Evolutionary conservation across 2,329 filamentous ascomycete species (phyloP).

Genomic region (Aaosphaeria pasadenensis): DNA sequence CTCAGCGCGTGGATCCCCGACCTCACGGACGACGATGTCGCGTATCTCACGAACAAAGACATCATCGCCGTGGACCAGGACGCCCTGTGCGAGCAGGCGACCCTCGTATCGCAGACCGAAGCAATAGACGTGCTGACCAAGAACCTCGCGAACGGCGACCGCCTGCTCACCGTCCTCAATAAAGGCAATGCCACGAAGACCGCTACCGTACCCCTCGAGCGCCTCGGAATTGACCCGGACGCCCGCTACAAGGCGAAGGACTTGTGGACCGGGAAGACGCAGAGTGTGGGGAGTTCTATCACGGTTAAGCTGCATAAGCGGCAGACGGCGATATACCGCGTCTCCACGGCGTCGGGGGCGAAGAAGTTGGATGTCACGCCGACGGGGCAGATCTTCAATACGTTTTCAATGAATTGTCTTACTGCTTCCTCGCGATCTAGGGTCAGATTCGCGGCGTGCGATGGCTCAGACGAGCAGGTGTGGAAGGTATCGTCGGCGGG

Average conservation of each 20-base stretch:
- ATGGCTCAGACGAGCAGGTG: conserved; percentile 41
- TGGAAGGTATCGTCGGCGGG: conserved; percentile 40
- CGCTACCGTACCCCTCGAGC: conserved; percentile 31
- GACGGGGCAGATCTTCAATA: conserved; percentile 52
- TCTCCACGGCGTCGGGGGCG: conserved; percentile 21
- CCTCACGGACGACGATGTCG: conserved; percentile 24
- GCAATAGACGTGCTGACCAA: conserved; percentile 48
- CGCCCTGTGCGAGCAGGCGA: conserved; percentile 43
- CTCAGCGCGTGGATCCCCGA: conserved; percentile 41
- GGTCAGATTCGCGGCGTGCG: conserved; percentile 37
- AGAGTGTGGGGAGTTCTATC: conserved; percentile 17
- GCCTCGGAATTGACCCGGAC: conserved; percentile 35
- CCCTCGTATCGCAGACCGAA: conserved; percentile 45
- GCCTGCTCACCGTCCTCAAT: conserved; percentile 49
- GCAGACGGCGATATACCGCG: conserved; percentile 44
- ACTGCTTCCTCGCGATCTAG: conserved; percentile 24
- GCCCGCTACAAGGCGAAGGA: conserved; percentile 38
- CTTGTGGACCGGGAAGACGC: conserved; percentile 42
- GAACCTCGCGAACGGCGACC: conserved; percentile 46
- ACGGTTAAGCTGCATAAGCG: conserved; percentile 34
- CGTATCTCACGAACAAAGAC: conserved; percentile 33
- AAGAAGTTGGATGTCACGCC: conserved; percentile 29
- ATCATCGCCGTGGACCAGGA: conserved; percentile 47
- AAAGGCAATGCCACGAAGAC: conserved; percentile 30
- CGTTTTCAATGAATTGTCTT: conserved; percentile 44